Conservation (phyloP, 441 rosid species). For the Macaranga tanarius region DNA sequence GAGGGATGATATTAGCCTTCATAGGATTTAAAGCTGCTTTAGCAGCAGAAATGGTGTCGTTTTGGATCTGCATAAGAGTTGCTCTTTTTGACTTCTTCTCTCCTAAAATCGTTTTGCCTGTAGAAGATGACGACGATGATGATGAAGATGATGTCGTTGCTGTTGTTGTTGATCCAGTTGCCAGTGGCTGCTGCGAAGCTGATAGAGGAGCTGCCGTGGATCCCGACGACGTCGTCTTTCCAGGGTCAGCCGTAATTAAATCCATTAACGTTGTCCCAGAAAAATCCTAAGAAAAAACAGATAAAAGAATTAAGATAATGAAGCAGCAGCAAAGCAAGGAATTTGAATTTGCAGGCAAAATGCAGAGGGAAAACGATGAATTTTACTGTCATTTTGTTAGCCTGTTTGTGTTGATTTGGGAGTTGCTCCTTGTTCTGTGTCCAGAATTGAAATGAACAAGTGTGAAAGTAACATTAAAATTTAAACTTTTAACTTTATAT, state of each 20-base stretch:
- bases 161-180: slow-evolving; percentile 20
- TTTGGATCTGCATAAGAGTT: slow-evolving; percentile 86
- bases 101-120: slow-evolving; percentile 57
- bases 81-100: slow-evolving; percentile 87
- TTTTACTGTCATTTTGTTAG: slow-evolving; percentile 11
- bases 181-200: slow-evolving; percentile 22
- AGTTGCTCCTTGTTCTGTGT: no score
- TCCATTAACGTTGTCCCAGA: slow-evolving; percentile 96
- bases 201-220: slow-evolving; percentile 31
- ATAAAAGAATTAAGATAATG: not conserved
- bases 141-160: not conserved
- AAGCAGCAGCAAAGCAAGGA: no score
- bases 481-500: no score
- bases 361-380: not conserved
- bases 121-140: slow-evolving; percentile 26
- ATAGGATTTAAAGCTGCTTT: slow-evolving; percentile 83
- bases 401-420: not conserved
- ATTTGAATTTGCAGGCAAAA: not conserved
- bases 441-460: no score
- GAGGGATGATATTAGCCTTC: slow-evolving; percentile 69
- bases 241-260: slow-evolving; percentile 91
- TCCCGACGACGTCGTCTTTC: slow-evolving; percentile 36
- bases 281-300: slow-evolving; percentile 48
- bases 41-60: slow-evolving; percentile 87
- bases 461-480: no score